Conservation (phyloP, 805 yeast genomes). For the Saccharomycopsis guyanensis region DNA sequence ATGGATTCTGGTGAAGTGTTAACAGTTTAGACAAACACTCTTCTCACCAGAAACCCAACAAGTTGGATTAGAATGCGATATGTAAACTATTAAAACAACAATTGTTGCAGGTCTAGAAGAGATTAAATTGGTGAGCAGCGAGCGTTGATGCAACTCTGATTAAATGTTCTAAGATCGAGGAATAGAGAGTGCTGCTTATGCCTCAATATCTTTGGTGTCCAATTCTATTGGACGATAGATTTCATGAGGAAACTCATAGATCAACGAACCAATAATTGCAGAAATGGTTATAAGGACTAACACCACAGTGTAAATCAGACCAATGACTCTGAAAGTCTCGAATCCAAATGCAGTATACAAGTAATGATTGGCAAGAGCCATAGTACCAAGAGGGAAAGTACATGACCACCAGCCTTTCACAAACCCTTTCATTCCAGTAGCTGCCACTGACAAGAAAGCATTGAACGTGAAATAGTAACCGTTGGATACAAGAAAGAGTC, state of each 20-base stretch:
- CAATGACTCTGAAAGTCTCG: slow-evolving; percentile 52
- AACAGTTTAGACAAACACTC: no score
- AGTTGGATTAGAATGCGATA: no score
- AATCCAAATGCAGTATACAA: slow-evolving; percentile 43
- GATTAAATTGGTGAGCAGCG: no score
- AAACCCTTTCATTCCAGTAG: slow-evolving; percentile 33
- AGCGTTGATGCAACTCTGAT: no score
- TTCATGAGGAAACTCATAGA: slow-evolving; percentile 28
- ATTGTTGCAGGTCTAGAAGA: no score
- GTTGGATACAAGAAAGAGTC: slow-evolving; percentile 41
- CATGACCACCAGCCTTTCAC: slow-evolving; percentile 67
- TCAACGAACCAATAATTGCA: slow-evolving; percentile 34
- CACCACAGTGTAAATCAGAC: slow-evolving; percentile 50
- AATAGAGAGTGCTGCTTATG: background rate
- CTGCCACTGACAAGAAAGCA: slow-evolving; percentile 31
- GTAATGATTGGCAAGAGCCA: slow-evolving; percentile 53
- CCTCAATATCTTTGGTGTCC: background rate
- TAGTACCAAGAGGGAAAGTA: slow-evolving; percentile 87
- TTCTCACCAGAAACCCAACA: no score
- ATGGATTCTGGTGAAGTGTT: no score
- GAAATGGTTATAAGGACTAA: slow-evolving; percentile 39
- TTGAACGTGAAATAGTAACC: slow-evolving; percentile 52
- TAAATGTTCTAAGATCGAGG: no score
- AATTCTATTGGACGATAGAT: slow-evolving; percentile 1
- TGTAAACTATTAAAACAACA: no score